Conservation (phyloP, 1,284 basidiomycete genomes). For the Marasmius sp. region DNA sequence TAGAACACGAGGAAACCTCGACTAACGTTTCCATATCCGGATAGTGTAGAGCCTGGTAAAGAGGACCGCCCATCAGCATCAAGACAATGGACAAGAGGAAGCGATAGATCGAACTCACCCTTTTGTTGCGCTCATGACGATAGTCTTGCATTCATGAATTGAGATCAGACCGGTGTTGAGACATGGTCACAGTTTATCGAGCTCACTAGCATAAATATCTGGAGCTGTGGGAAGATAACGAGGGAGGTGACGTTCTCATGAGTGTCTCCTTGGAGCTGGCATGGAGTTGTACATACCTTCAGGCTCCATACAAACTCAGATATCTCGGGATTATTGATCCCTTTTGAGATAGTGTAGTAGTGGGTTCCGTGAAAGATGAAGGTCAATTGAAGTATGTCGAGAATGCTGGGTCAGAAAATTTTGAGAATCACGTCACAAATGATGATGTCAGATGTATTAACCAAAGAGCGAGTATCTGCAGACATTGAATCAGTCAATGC, state of each 20-base stretch:
- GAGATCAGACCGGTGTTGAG: neutral
- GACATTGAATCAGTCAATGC: no score
- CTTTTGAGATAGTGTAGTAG: constrained; percentile 3
- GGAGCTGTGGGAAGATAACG: neutral
- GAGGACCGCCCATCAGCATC: neutral
- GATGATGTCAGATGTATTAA: neutral
- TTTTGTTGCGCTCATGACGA: constrained; percentile 11
- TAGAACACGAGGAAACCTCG: neutral
- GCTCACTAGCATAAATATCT: constrained; percentile 11
- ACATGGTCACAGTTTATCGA: no score
- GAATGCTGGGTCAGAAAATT: neutral
- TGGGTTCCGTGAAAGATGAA: constrained; percentile 11
- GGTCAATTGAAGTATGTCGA: constrained; percentile 7
- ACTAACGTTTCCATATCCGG: constrained; percentile 12
- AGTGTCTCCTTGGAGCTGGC: no score
- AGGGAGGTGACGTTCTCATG: neutral
- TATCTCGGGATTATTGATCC: neutral
- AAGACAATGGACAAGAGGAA: neutral
- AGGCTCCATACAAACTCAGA: constrained; percentile 10
- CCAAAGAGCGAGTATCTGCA: neutral
- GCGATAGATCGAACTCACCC: neutral
- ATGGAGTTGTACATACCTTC: neutral
- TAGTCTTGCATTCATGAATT: neutral
- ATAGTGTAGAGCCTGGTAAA: constrained; percentile 5
- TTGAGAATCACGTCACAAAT: neutral